Conservation (phyloP, 306 rosid genomes). For the Herpetospermum pedunculosum region DNA sequence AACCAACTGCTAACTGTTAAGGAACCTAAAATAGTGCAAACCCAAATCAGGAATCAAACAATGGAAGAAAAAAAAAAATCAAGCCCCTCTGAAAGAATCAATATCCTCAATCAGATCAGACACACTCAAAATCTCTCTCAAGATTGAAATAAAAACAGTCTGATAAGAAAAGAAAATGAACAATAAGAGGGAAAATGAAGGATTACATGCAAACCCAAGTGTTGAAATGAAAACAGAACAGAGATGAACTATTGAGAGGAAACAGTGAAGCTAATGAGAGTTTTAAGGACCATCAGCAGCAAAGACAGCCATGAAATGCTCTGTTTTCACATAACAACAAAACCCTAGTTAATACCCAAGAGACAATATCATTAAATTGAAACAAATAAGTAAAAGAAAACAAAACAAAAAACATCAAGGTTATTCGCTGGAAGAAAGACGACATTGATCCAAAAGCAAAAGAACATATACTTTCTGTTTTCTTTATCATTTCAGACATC, state of each 20-base stretch:
- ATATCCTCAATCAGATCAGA: not conserved
- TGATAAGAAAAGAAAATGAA: not conserved
- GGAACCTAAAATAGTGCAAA: conserved; percentile 8
- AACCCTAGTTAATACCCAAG: not conserved
- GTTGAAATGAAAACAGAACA: not conserved
- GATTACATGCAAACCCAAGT: not conserved
- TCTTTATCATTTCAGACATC: conserved; percentile 1
- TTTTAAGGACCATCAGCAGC: not conserved
- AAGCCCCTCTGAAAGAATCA: not conserved
- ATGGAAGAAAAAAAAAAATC: not conserved
- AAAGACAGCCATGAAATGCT: conserved; percentile 2
- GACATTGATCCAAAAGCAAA: not conserved
- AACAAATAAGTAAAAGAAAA: not conserved
- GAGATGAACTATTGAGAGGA: not conserved
- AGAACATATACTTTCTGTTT: conserved; percentile 3
- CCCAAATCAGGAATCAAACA: conserved; percentile 21
- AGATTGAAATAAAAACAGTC: not conserved
- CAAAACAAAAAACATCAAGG: not conserved
- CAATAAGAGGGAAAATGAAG: not conserved
- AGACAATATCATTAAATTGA: not conserved
- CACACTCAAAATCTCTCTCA: not conserved
- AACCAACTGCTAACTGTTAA: not conserved
- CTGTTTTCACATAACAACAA: not conserved
- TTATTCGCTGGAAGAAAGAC: not conserved
- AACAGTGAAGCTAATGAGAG: not conserved